Evolutionary conservation across 805 yeast genomes (phyloP).

Genomic region (Candida chauliodis): DNA sequence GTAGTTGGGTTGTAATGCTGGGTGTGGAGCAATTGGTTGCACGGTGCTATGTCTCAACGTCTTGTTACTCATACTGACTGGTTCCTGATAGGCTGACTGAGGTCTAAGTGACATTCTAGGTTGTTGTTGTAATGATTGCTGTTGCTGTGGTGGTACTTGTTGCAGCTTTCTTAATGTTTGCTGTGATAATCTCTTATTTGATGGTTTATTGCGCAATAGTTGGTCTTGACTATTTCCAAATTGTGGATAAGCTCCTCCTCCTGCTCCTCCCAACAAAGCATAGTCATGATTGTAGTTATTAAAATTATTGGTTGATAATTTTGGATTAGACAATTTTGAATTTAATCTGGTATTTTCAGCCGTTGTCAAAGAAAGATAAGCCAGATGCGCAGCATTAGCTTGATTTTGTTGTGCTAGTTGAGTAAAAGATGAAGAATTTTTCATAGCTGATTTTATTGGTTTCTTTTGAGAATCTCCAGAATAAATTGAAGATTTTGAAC

Average conservation of each 20-base stretch:
- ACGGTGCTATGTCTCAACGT: slow-evolving; percentile 25
- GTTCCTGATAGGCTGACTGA: slow-evolving; percentile 20
- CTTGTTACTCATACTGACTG: slow-evolving; percentile 25
- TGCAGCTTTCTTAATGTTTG: slow-evolving; percentile 22
- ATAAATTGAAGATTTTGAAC: slow-evolving; percentile 30
- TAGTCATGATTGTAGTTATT: slow-evolving; percentile 4
- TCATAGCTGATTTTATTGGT: slow-evolving; percentile 56
- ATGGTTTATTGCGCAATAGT: slow-evolving; percentile 6
- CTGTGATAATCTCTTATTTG: slow-evolving; percentile 21
- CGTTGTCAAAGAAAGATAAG: slow-evolving; percentile 65
- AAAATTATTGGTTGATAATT: slow-evolving; percentile 17
- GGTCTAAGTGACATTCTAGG: slow-evolving; percentile 33
- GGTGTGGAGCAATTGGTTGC: slow-evolving; percentile 38
- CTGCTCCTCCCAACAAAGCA: slow-evolving; percentile 2
- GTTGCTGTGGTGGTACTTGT: slow-evolving; percentile 10
- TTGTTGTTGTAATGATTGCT: slow-evolving; percentile 9
- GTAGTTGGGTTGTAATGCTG: slow-evolving; percentile 34
- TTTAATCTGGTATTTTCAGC: slow-evolving; percentile 77
- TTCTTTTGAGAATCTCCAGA: slow-evolving; percentile 27
- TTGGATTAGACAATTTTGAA: slow-evolving; percentile 50
- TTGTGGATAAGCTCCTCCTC: slow-evolving; percentile 11
- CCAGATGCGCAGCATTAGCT: slow-evolving; percentile 51
- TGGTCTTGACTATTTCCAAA: slow-evolving; percentile 10
- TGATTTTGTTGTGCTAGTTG: background rate
- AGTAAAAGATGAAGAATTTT: slow-evolving; percentile 28